phyloP scores from a whole-genome alignment of 1,139 yeast genomes.

The Candida sp. region DNA sequence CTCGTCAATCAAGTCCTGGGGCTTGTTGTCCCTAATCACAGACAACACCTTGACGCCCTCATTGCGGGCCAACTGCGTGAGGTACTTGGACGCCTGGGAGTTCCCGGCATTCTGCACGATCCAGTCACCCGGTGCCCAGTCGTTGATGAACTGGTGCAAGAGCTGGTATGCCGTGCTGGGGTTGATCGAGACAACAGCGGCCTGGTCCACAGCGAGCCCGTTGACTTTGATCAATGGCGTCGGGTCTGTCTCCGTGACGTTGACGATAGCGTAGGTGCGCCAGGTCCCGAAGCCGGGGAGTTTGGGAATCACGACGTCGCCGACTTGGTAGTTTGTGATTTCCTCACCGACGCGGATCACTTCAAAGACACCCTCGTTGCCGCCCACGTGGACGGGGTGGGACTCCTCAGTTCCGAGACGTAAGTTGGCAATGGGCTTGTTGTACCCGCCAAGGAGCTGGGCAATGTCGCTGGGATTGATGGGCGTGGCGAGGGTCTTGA shows the following conservation, averaged over 20 bases:
- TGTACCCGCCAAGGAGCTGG: slow-evolving; percentile 93
- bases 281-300: slow-evolving; percentile 39
- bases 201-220: slow-evolving; percentile 27
- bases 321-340: slow-evolving; percentile 22
- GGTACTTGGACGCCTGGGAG: slow-evolving; percentile 35
- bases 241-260: slow-evolving; percentile 17
- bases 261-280: slow-evolving; percentile 33
- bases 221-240: slow-evolving; percentile 26
- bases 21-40: slow-evolving; percentile 35
- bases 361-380: slow-evolving; percentile 51
- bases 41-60: slow-evolving; percentile 30
- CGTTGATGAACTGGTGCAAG: slow-evolving; percentile 27
- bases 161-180: slow-evolving; percentile 40
- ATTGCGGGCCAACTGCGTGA: slow-evolving; percentile 31
- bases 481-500: slow-evolving; percentile 76
- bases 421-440: slow-evolving; percentile 62
- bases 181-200: slow-evolving; percentile 38
- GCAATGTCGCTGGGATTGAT: slow-evolving; percentile 92
- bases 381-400: slow-evolving; percentile 75
- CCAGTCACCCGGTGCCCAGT: slow-evolving; percentile 38
- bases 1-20: slow-evolving; percentile 24
- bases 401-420: slow-evolving; percentile 49
- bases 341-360: slow-evolving; percentile 27
- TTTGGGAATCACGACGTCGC: slow-evolving; percentile 37
- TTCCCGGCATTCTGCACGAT: slow-evolving; percentile 38